Percentiles rank a stretch among this genome's conserved stretches.
phyloP scores from a whole-genome alignment of 352 stramenopile species.

The Pythium graminicola region DNA sequence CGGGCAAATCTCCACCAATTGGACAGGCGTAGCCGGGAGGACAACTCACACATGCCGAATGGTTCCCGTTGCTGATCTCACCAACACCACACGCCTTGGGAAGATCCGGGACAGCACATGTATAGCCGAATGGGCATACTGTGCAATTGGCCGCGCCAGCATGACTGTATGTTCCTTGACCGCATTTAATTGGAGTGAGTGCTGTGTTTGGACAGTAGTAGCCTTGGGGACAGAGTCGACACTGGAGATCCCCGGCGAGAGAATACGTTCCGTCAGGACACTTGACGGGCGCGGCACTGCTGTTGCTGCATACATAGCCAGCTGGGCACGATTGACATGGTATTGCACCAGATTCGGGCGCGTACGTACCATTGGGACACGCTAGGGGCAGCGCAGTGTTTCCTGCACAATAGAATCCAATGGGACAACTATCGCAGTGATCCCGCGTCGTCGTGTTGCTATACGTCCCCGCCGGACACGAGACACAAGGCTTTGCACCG shows the following conservation, averaged over 20 bases:
- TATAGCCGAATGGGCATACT: conserved; percentile 41
- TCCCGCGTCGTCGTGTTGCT: conserved; percentile 19
- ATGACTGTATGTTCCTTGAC: conserved; percentile 19
- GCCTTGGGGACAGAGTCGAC: conserved; percentile 32
- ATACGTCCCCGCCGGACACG: conserved; percentile 37
- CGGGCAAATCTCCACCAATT: conserved; percentile 25
- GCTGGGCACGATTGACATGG: conserved; percentile 41
- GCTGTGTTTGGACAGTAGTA: conserved; percentile 20
- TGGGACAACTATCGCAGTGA: background rate
- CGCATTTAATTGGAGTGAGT: conserved; percentile 9
- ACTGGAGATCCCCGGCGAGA: conserved; percentile 35
- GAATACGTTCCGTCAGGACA: conserved; percentile 38
- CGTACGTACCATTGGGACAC: conserved; percentile 35
- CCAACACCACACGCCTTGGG: conserved; percentile 32
- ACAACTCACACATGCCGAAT: conserved; percentile 39
- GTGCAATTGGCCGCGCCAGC: conserved; percentile 33
- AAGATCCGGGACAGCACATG: conserved; percentile 24
- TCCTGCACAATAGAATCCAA: conserved; percentile 39
- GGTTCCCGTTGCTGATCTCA: conserved; percentile 37
- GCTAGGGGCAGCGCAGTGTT: conserved; percentile 20
- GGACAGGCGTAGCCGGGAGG: conserved; percentile 45
- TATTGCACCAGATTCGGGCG: conserved; percentile 13
- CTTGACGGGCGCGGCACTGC: background rate
- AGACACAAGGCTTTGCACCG: conserved; percentile 25
- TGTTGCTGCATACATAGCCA: conserved; percentile 26